Conservation (phyloP, 1,139 yeast species). For the Kazachstania sp. region DNA sequence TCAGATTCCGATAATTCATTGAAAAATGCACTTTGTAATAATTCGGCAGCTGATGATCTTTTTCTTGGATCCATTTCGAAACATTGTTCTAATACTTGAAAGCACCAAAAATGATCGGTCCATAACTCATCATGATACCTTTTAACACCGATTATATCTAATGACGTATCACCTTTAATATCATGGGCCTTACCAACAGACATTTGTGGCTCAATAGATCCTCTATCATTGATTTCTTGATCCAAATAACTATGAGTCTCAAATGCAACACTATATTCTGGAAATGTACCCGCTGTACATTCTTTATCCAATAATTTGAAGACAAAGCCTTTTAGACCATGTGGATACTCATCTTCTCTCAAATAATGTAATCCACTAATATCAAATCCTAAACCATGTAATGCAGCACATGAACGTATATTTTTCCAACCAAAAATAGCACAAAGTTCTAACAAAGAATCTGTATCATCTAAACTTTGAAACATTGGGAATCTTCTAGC, state of each 20-base stretch:
- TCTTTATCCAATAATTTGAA: constrained; percentile 29
- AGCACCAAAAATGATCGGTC: constrained; percentile 33
- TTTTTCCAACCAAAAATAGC: constrained; percentile 73
- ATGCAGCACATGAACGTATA: constrained; percentile 65
- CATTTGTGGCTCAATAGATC: constrained; percentile 19
- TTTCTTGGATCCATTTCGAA: constrained; percentile 30
- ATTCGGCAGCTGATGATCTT: constrained; percentile 29
- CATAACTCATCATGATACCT: constrained; percentile 29
- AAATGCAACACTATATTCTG: constrained; percentile 34
- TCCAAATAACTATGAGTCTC: constrained; percentile 31
- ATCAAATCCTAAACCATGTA: constrained; percentile 87
- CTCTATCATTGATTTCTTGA: constrained; percentile 20
- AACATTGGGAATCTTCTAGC: constrained; percentile 76
- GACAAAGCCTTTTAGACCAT: constrained; percentile 28
- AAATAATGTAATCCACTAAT: constrained; percentile 36
- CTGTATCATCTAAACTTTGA: constrained; percentile 85
- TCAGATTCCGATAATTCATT: constrained; percentile 22
- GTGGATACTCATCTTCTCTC: constrained; percentile 22
- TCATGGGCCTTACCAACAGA: background rate
- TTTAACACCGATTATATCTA: constrained; percentile 15
- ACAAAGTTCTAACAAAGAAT: constrained; percentile 79
- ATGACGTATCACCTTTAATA: background rate
- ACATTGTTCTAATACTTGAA: constrained; percentile 29
- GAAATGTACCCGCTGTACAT: constrained; percentile 31
- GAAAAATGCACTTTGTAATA: constrained; percentile 28